Conservation (phyloP, 2,329 filamentous ascomycete species). For the Cladosporium cucumerinum region DNA sequence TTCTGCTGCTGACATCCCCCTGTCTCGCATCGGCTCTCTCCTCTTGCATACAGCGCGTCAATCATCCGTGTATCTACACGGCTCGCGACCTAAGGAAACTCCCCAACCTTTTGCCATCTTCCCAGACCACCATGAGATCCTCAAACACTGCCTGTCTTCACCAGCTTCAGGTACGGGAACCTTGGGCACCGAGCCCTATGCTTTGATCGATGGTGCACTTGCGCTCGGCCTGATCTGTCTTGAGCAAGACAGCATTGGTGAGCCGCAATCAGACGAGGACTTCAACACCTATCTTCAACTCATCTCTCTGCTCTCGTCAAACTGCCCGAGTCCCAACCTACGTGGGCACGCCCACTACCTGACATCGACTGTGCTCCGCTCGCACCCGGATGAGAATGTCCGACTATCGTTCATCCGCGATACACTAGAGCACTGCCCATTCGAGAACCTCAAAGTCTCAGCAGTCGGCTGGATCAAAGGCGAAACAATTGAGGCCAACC, state of each 20-base stretch:
- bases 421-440: slow-evolving; percentile 53
- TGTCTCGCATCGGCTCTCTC: slow-evolving; percentile 55
- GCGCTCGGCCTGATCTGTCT: slow-evolving; percentile 51
- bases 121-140: slow-evolving; percentile 50
- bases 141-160: slow-evolving; percentile 50
- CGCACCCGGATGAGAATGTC: slow-evolving; percentile 50
- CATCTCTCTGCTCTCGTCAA: slow-evolving; percentile 48
- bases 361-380: slow-evolving; percentile 49
- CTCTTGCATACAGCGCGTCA: slow-evolving; percentile 53
- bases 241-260: slow-evolving; percentile 43
- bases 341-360: slow-evolving; percentile 50
- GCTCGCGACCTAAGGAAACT: slow-evolving; percentile 36
- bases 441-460: slow-evolving; percentile 54
- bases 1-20: slow-evolving; percentile 51
- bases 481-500: slow-evolving; percentile 52
- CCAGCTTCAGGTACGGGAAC: slow-evolving; percentile 34
- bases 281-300: slow-evolving; percentile 54
- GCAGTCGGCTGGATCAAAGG: slow-evolving; percentile 61
- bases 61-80: slow-evolving; percentile 49
- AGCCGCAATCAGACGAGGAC: slow-evolving; percentile 48
- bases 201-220: slow-evolving; percentile 54
- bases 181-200: slow-evolving; percentile 47
- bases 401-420: slow-evolving; percentile 54
- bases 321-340: slow-evolving; percentile 46
- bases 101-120: slow-evolving; percentile 47